A percentile compares a stretch with the other conserved stretches of the same genome.
These are phyloP conservation scores for Physcomitrellopsis africana DNA, from an alignment of 225 moss, liverwort and hornwort species.

Conservation along the genomic window DNA sequence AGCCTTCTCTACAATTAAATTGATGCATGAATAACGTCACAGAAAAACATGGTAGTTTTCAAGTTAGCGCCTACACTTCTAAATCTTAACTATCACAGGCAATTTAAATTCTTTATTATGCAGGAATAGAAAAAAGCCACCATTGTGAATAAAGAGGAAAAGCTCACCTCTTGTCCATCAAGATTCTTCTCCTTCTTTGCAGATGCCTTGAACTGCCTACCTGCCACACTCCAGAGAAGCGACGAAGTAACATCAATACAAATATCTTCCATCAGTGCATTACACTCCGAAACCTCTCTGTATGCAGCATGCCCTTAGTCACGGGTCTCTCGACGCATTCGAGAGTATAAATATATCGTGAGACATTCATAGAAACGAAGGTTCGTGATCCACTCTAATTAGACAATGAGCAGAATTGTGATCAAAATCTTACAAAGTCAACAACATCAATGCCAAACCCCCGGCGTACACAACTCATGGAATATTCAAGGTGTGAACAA, in stretches of 20 bases:
- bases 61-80: no score
- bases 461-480: no score
- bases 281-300: not conserved
- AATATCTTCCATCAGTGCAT: not conserved
- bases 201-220: conserved; percentile 75
- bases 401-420: no score
- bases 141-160: not conserved
- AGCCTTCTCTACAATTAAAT: not conserved
- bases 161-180: conserved; percentile 40
- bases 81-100: no score
- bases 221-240: conserved; percentile 35
- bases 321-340: not conserved
- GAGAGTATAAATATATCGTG: no score
- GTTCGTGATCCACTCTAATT: no score
- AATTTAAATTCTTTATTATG: not conserved
- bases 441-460: no score
- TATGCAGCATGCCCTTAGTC: not conserved
- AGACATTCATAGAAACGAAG: no score
- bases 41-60: no score
- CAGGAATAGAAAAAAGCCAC: no score
- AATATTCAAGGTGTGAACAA: no score
- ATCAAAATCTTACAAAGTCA: no score
- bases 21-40: not conserved
- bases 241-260: conserved; percentile 25
- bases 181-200: conserved; percentile 63